phyloP scores from a whole-genome alignment of 352 stramenopile species.

The Globisporangium canariense region DNA sequence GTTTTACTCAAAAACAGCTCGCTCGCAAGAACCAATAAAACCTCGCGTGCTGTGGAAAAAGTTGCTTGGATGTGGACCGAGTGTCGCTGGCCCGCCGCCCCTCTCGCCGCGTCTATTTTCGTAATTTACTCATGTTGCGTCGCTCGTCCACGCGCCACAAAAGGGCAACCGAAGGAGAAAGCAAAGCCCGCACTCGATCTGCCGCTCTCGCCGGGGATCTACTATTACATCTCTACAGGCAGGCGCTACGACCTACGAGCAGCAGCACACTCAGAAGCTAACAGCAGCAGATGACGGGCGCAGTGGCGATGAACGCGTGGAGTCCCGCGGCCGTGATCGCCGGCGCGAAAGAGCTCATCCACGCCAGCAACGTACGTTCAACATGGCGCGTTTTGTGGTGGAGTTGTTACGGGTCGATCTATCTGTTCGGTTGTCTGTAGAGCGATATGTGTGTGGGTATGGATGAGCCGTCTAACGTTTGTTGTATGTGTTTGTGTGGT shows the following conservation, averaged over 20 bases:
- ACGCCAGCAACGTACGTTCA: slow-evolving; percentile 71
- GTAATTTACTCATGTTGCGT: too few species aligned
- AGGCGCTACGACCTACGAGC: neutral
- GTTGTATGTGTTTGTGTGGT: neutral
- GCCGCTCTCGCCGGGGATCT: neutral
- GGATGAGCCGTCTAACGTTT: neutral
- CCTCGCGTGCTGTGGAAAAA: neutral
- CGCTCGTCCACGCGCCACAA: neutral
- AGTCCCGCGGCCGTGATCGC: slow-evolving; percentile 48
- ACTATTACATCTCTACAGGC: neutral
- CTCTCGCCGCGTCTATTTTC: neutral
- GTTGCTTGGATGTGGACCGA: neutral
- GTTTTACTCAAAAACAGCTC: neutral
- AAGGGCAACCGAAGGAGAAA: slow-evolving; percentile 3
- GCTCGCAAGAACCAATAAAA: neutral
- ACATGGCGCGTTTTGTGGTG: neutral
- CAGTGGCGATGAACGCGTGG: slow-evolving; percentile 31
- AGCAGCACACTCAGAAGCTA: too few species aligned
- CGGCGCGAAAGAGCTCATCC: slow-evolving; percentile 64
- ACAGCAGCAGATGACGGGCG: slow-evolving; percentile 5
- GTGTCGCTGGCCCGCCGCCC: neutral
- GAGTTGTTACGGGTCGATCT: neutral
- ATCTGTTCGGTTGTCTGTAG: neutral
- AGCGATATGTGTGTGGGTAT: neutral
- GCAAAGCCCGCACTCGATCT: neutral